phyloP scores from a whole-genome alignment of 352 stramenopile genomes.

The Phytophthora meadii region DNA sequence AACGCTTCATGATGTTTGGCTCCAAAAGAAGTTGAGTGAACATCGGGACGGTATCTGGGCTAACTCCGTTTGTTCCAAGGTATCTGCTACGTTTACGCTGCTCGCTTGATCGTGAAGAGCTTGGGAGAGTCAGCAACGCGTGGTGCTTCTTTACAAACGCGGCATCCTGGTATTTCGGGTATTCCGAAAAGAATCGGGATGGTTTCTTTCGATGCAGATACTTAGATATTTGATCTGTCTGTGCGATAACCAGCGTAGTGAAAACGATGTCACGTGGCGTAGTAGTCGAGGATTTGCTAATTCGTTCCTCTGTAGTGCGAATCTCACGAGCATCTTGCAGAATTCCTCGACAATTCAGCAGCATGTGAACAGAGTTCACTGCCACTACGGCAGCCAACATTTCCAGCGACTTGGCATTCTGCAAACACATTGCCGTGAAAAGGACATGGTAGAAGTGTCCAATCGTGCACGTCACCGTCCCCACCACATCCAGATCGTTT shows the following conservation, averaged over 20 bases:
- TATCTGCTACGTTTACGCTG: not conserved
- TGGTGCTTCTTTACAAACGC: constrained; percentile 9
- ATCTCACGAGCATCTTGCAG: constrained; percentile 10
- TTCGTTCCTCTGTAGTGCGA: not conserved
- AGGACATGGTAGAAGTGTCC: constrained; percentile 45
- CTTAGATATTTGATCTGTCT: constrained; percentile 1
- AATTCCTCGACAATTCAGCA: constrained; percentile 26
- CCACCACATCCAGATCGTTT: constrained; percentile 35
- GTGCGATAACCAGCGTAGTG: constrained; percentile 1
- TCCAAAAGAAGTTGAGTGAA: not conserved
- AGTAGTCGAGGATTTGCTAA: not conserved
- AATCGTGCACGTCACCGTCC: constrained; percentile 16
- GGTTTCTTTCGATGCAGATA: constrained; percentile 17
- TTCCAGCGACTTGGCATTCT: constrained; percentile 42
- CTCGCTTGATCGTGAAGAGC: not conserved
- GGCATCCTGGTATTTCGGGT: constrained; percentile 20
- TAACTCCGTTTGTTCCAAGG: not conserved
- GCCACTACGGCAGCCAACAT: constrained; percentile 32
- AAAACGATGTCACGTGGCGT: constrained; percentile 3
- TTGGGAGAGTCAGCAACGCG: not conserved
- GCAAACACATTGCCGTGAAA: constrained; percentile 45
- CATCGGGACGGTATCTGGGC: not conserved
- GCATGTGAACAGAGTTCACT: constrained; percentile 24
- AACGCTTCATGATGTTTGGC: no score
- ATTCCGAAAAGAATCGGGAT: constrained; percentile 25